Conservation (phyloP, 2,329 filamentous ascomycete genomes). For the Mollisiaceae sp. region DNA sequence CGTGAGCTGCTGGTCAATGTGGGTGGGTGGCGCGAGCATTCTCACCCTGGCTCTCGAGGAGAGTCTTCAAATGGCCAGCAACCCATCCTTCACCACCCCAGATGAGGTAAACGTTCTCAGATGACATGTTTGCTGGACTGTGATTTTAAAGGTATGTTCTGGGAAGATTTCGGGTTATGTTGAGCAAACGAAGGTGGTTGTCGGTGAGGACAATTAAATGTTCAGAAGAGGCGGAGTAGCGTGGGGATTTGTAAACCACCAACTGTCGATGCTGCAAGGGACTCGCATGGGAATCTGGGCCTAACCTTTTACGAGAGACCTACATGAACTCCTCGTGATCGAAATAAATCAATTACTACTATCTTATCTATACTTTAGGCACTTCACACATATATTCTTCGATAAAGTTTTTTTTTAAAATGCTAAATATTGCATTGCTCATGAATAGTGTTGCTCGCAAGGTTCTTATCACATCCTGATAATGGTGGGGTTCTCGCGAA, state of each 20-base stretch:
- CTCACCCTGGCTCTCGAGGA: constrained; percentile 59
- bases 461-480: neutral
- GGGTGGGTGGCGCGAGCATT: constrained; percentile 7
- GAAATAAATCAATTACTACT: neutral
- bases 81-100: constrained; percentile 65
- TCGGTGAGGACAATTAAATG: constrained; percentile 11
- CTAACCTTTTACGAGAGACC: neutral
- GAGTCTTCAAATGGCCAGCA: constrained; percentile 62
- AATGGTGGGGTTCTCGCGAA: neutral
- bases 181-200: constrained; percentile 13
- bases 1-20: constrained; percentile 18
- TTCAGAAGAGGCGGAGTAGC: neutral
- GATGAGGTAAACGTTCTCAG: constrained; percentile 58
- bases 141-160: neutral
- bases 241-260: neutral
- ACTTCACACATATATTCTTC: neutral
- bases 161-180: constrained; percentile 8
- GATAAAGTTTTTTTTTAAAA: neutral
- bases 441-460: neutral
- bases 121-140: constrained; percentile 28
- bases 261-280: neutral
- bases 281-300: neutral
- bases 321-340: constrained; percentile 4
- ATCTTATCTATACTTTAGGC: neutral
- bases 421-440: neutral